phyloP scores from a whole-genome alignment of 495 filamentous ascomycete genomes.

The Hypoxylon cercidicola region DNA sequence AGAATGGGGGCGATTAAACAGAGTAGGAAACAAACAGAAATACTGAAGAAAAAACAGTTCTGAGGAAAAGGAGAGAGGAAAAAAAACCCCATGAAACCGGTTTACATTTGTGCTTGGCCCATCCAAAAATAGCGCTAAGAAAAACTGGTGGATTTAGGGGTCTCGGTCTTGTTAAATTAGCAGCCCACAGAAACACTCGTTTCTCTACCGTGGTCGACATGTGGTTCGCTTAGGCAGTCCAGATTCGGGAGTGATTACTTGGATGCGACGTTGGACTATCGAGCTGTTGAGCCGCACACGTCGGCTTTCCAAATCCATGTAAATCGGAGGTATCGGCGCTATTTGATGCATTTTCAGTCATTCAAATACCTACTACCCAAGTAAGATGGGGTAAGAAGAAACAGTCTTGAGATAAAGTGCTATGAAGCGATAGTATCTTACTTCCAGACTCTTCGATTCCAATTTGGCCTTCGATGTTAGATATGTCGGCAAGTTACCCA shows the following conservation, averaged over 20 bases:
- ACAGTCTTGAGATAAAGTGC: too few species aligned
- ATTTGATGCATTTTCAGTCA: not conserved
- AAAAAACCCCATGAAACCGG: too few species aligned
- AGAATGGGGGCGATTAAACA: constrained; percentile 10
- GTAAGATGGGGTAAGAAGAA: too few species aligned
- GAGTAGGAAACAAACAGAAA: constrained; percentile 1
- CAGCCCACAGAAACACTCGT: constrained; percentile 27
- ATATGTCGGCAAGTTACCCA: not conserved
- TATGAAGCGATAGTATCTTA: too few species aligned
- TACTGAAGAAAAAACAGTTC: constrained; percentile 9
- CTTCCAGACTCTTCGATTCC: too few species aligned
- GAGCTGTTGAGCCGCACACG: constrained; percentile 31
- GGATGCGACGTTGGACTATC: constrained; percentile 27
- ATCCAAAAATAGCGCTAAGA: not conserved
- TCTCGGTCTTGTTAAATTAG: constrained; percentile 5
- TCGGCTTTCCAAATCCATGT: not conserved
- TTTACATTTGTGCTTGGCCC: too few species aligned
- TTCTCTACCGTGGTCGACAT: constrained; percentile 23
- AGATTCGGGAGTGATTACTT: constrained; percentile 4
- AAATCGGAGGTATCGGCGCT: constrained; percentile 28
- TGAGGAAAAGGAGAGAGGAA: constrained; percentile 6
- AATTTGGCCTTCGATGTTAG: too few species aligned
- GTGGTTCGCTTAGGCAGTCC: constrained; percentile 26
- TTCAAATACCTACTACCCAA: too few species aligned
- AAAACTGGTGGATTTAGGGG: constrained; percentile 21